Evolutionary conservation across 2,329 filamentous ascomycete species (phyloP), one percentile per base, ranked within the genome.

Genomic region (Penicillium sp.): DNA sequence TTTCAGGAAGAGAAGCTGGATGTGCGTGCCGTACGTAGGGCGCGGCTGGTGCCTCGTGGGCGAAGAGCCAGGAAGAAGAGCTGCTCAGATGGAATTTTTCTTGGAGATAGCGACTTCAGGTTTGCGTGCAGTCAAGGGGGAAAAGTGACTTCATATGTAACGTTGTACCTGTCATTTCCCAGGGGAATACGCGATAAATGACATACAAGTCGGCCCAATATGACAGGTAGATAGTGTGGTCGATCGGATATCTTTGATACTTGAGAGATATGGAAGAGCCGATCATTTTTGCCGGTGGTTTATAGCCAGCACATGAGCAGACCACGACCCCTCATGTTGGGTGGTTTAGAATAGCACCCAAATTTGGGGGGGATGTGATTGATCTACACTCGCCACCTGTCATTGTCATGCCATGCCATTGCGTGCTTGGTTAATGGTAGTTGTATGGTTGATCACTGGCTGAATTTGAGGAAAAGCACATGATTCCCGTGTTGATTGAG

Each of bases 321-420:
- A 9, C 25, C 9, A 19, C n/a, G 21, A 23, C 23, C n/a, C n/a
- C 23, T 31, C 45, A 36, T 38, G 38, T 50, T 49, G 19, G 25
- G 21, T 27, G 39, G 38, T 12, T 51, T 12, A 38, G 27, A 49
- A 55, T 13, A 50, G 13, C 36, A 27, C 45, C 25, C 27, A 13
- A n/a, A 6, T 36, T 42, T 38, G 31, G 21, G 47, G 47, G 27
- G 31, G 15, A 36, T 19, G 31, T 45, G 53, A 52, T 39, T 45
- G 53, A 52, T 52, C 53, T 55, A 36, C 38, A 51, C 38, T n/a
- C 47, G 47, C 23, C 48, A 51, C 23, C n/a, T 42, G 33, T 27
- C 15, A 51, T 47, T 42, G 9, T 38, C 33, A 19, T 45, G 21
- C 31, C 39, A 45, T 53, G 21, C 13, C 25, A 44, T 50, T 27